phyloP scores from a whole-genome alignment of 768 basidiomycete genomes.

The Boletus sensibilis region DNA sequence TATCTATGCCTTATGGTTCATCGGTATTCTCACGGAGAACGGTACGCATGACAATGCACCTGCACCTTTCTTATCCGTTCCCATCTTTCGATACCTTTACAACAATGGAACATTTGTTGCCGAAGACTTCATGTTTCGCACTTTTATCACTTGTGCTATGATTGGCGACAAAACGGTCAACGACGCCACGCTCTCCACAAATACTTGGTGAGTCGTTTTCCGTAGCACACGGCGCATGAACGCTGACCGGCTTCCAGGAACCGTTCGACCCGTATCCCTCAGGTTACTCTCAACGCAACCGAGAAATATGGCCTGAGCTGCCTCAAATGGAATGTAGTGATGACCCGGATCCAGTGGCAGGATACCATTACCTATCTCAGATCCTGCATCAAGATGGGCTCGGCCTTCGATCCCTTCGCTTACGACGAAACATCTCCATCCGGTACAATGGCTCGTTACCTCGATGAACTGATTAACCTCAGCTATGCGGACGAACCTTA shows the following conservation, averaged over 20 bases:
- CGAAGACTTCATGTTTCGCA: constrained; percentile 37
- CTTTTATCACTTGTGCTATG: constrained; percentile 37
- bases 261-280: constrained; percentile 22
- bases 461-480: constrained; percentile 21
- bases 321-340: constrained; percentile 24
- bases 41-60: constrained; percentile 12
- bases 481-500: not conserved
- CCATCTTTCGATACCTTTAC: constrained; percentile 32
- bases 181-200: constrained; percentile 31
- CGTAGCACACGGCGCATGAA: not conserved
- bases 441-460: constrained; percentile 14
- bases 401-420: constrained; percentile 26
- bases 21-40: constrained; percentile 25
- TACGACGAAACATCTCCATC: constrained; percentile 15
- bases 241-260: constrained; percentile 21
- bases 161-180: constrained; percentile 36
- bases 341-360: constrained; percentile 24
- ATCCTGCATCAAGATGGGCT: constrained; percentile 28
- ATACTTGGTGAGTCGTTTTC: constrained; percentile 26
- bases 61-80: constrained; percentile 27
- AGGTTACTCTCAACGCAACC: constrained; percentile 22
- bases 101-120: constrained; percentile 25
- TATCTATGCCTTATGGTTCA: constrained; percentile 35
- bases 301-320: constrained; percentile 21
- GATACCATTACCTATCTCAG: constrained; percentile 22